phyloP scores from a whole-genome alignment of 257 asterid species.

The Verbascum thapsus region DNA sequence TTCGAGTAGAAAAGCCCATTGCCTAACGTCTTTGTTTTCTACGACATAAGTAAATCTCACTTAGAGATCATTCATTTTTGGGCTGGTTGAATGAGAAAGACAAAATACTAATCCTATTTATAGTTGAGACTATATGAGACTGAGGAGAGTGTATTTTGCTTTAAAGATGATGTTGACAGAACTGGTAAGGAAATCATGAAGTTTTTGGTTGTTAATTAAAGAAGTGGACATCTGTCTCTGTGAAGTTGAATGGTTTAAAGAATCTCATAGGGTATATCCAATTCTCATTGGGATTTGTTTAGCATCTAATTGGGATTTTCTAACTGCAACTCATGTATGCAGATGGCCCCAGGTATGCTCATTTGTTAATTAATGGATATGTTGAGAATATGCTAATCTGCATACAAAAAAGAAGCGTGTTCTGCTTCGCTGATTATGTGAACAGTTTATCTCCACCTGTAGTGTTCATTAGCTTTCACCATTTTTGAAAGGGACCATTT shows the following conservation, averaged over 20 bases:
- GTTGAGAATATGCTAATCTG: conserved; percentile 17
- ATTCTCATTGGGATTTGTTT: conserved; percentile 29
- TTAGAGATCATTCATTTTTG: conserved; percentile 8
- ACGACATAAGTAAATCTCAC: background rate
- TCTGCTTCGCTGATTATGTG: too few species aligned
- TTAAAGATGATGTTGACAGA: conserved; percentile 29
- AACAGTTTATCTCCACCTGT: background rate
- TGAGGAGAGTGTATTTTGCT: conserved; percentile 13
- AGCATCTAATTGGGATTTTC: conserved; percentile 28
- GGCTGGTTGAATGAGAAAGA: conserved; percentile 11
- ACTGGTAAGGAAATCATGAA: conserved; percentile 28
- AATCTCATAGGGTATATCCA: conserved; percentile 51
- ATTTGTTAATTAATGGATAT: conserved; percentile 19
- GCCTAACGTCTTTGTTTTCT: background rate
- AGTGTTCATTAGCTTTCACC: conserved; percentile 4
- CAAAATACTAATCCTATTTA: conserved; percentile 18
- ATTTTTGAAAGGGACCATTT: background rate
- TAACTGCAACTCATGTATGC: conserved; percentile 31
- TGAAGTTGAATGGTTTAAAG: conserved; percentile 42
- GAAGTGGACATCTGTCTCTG: conserved; percentile 31
- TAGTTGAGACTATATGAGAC: conserved; percentile 8
- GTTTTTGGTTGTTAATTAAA: conserved; percentile 20
- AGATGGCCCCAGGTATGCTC: conserved; percentile 31
- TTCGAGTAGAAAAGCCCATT: background rate
- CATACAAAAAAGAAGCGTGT: background rate